Conservation (phyloP, 129 eudicot genomes). For the Pulicaria dysenterica region DNA sequence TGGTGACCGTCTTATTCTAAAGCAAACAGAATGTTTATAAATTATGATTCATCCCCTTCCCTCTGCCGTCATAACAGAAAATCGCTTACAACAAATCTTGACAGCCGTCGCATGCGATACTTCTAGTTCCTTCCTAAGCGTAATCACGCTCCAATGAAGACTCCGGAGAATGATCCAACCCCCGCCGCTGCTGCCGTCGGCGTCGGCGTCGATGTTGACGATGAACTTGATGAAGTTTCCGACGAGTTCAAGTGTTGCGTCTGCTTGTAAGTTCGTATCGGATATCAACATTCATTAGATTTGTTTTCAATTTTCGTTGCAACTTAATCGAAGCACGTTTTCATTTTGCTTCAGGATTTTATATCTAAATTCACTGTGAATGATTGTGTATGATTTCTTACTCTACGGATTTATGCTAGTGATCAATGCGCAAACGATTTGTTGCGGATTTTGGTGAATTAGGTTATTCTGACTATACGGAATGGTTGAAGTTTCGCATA, state of each 20-base stretch:
- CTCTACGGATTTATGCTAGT: no score
- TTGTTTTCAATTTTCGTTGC: not conserved
- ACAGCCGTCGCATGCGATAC: not conserved
- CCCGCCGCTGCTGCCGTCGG: not conserved
- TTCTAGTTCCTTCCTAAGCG: constrained; percentile 11
- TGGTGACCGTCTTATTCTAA: no score
- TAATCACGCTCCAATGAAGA: constrained; percentile 24
- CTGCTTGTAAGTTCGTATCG: constrained; percentile 47
- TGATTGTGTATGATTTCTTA: no score
- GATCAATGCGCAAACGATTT: not conserved
- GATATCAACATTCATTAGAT: not conserved
- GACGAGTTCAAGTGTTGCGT: constrained; percentile 62
- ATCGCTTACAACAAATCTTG: not conserved
- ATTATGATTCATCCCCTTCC: no score
- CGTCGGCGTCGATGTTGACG: not conserved
- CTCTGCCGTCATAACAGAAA: no score
- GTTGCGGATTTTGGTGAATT: constrained; percentile 4
- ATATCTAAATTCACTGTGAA: not conserved
- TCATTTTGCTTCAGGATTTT: constrained; percentile 10
- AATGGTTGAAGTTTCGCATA: no score
- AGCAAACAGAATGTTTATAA: no score
- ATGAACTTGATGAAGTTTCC: constrained; percentile 39
- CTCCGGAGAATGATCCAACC: constrained; percentile 4
- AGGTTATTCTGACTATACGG: not conserved
- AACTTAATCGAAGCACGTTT: not conserved